Evolutionary conservation across 2,329 filamentous ascomycete species (phyloP), one percentile per base, ranked within the genome.

Genomic region (Neonectria faginata): DNA sequence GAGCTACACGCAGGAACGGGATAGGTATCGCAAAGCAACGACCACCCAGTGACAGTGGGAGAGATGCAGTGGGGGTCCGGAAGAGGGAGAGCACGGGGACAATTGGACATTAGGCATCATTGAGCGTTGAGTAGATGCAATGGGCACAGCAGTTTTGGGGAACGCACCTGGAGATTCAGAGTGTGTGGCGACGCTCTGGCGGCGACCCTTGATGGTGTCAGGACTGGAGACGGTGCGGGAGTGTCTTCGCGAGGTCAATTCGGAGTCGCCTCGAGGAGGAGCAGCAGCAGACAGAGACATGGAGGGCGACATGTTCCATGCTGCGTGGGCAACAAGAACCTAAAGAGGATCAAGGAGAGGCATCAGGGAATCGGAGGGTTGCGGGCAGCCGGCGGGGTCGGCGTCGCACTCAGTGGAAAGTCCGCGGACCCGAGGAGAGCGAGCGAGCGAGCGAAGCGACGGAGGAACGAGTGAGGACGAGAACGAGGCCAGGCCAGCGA

Each of bases 271-370:
- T 56, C 65, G 64, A 44, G 16, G 27, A 51, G 29, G 29, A 20
- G 16, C n/a, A 33, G 66, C 45, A 62, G 70, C 66, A 69, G 71
- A 67, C 67, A 73, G 74, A 67, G 74, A 66, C 66, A 74, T 67
- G 55, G 70, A 74, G 62, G 71, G 64, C 63, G 75, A 70, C 78
- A 79, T 79, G 44, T 79, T 72, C 77, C 78, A 79, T 79, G 66
- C 74, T 79, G 77, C 59, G 68, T 70, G 64, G 67, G 73, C 62
- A 64, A 52, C 18, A 57, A 63, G 57, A 48, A 58, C 64, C 68
- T 70, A 69, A 69, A 70, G 67, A 72, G 64, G 66, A 50, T 68
- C 62, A 60, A 65, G 44, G 44, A 57, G 62, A 31, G 52, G 54
- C 57, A 61, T 59, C 31, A 57, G 50, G 55, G 20, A 39, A 65